Conservation (phyloP, 345 rosid genomes). For the Salix purpurea region DNA sequence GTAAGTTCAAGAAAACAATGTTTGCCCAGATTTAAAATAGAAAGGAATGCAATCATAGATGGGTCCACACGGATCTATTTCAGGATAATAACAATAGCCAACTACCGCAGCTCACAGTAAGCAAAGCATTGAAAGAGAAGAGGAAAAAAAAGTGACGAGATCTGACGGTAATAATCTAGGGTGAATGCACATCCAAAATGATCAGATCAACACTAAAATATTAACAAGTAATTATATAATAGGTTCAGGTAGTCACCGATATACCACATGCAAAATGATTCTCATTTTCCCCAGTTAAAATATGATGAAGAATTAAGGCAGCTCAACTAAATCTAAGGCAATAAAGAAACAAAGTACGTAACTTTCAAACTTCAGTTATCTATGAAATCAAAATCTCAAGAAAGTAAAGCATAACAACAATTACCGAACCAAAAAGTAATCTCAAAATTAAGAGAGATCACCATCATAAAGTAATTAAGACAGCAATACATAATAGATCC, state of each 20-base stretch:
- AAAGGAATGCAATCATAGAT: background rate
- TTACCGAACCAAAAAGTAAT: background rate
- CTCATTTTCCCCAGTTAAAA: background rate
- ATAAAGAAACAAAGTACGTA: background rate
- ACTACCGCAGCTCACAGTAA: background rate
- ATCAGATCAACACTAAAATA: background rate
- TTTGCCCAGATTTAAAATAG: background rate
- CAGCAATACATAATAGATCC: background rate
- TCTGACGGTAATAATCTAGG: background rate
- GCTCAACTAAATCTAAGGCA: background rate
- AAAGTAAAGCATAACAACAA: background rate
- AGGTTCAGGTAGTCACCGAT: background rate
- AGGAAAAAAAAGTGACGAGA: background rate
- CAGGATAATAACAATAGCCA: background rate
- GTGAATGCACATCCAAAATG: background rate
- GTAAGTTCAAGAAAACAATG: background rate
- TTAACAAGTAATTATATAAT: background rate
- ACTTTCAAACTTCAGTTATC: background rate
- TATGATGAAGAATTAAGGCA: background rate
- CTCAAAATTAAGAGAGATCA: conserved; percentile 2
- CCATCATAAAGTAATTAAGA: background rate
- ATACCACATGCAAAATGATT: background rate
- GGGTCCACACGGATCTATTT: background rate
- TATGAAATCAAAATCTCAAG: background rate
- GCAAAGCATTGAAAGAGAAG: background rate